Conservation (phyloP, 129 eudicot genomes). For the Calendula officinalis region DNA sequence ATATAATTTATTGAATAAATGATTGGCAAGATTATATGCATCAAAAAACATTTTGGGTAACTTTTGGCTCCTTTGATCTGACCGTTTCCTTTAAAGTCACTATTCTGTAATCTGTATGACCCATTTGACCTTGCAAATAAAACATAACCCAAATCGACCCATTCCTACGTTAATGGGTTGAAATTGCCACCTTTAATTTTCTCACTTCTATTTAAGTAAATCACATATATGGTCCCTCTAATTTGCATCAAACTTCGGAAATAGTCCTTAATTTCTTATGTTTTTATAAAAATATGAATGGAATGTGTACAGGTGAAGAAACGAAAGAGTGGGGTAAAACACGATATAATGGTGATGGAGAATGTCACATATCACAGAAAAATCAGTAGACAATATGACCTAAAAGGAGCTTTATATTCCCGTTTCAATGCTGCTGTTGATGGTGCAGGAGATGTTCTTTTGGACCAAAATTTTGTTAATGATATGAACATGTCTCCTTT, state of each 20-base stretch:
- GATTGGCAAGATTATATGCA: neutral
- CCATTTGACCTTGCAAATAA: neutral
- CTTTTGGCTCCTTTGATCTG: neutral
- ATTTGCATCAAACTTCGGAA: no score
- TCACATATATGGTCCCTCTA: no score
- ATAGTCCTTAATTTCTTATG: neutral
- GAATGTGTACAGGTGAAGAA: slow-evolving; percentile 58
- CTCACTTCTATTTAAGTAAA: no score
- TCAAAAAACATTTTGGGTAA: neutral
- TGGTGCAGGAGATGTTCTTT: slow-evolving; percentile 77
- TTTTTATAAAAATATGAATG: neutral
- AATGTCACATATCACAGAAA: slow-evolving; percentile 77
- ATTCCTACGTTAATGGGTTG: neutral
- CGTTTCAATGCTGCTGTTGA: slow-evolving; percentile 61
- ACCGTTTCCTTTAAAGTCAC: neutral
- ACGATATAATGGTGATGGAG: slow-evolving; percentile 92
- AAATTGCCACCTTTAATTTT: neutral
- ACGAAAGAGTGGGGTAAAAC: slow-evolving; percentile 54
- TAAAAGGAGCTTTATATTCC: slow-evolving; percentile 84
- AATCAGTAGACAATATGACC: slow-evolving; percentile 66
- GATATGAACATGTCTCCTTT: slow-evolving; percentile 88
- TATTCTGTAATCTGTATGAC: slow-evolving; percentile 1
- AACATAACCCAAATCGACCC: neutral
- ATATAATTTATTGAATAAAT: neutral
- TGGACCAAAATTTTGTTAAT: slow-evolving; percentile 89